Evolutionary conservation across 1,284 basidiomycete genomes (phyloP), one percentile per base, ranked within the genome.

Genomic region (Puccinia horiana): DNA sequence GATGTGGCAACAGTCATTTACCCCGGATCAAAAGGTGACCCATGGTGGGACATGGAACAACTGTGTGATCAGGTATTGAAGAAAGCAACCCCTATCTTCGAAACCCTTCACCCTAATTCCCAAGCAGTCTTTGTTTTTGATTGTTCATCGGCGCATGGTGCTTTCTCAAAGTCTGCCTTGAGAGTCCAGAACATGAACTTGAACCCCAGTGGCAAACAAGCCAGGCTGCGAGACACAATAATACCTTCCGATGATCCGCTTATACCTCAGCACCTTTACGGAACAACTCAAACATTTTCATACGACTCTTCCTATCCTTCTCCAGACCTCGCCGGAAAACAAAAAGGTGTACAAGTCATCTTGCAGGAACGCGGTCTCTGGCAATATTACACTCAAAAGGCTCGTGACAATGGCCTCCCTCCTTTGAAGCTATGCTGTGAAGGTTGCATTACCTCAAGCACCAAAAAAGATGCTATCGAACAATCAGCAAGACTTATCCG

Each of bases 171-270:
- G 16, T 32, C 42, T 3, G 40, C 69, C 20, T 37, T 76, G 26
- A 8, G 74, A 18, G 74, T 61, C 14, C 42, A 56, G 16, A 56
- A 76, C 32, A 76, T 76, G 74, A 76, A 76, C 52, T 56, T 76
- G 23, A 63, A 32, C n/a, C 37, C 35, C 14, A 54, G 74, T 4
- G 74, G 74, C 14, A 76, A 76, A 26, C 54, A 76, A 49, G 2
- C 54, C n/a, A 14, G 0, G 0, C 42, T 76, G 16, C 20, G 74
- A 40, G n/a, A 76, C 42, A 61, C 35, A 0, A 12, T 58, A 0
- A 76, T 76, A 32, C 74, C 74, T 37, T 54, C 52, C 2, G 35
- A 76, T 32, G 37, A 76, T 29, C 56, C 54, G 5, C 23, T 32
- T 23, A 76, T 76, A 26, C 54, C 74, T 18, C 2, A 14, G 1